phyloP scores from a whole-genome alignment of 2,329 filamentous ascomycete species.

The Tolypocladium paradoxum region DNA sequence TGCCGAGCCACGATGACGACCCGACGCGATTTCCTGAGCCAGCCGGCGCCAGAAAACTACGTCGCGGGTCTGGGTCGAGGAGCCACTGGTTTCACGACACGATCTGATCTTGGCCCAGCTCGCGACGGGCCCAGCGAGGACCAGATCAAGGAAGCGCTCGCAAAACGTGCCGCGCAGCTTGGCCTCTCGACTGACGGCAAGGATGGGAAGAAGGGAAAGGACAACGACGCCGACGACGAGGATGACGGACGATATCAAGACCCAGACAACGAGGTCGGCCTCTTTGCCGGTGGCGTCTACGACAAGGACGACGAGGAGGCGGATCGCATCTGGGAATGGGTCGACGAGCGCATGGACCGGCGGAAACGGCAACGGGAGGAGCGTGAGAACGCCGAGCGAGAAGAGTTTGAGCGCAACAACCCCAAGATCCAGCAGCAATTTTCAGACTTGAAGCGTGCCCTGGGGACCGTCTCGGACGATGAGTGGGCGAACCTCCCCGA shows the following conservation, averaged over 20 bases:
- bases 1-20: slow-evolving; percentile 33
- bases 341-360: slow-evolving; percentile 95
- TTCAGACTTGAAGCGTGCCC: slow-evolving; percentile 83
- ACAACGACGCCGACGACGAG: slow-evolving; percentile 59
- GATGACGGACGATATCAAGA: slow-evolving; percentile 83
- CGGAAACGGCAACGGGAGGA: slow-evolving; percentile 87
- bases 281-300: slow-evolving; percentile 92
- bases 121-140: slow-evolving; percentile 93
- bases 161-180: slow-evolving; percentile 80
- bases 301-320: slow-evolving; percentile 97
- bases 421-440: slow-evolving; percentile 98
- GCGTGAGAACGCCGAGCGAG: slow-evolving; percentile 79
- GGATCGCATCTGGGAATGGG: slow-evolving; percentile 87
- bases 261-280: slow-evolving; percentile 89
- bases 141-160: slow-evolving; percentile 95
- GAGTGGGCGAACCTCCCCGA: slow-evolving; percentile 95
- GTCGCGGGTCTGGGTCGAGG: slow-evolving; percentile 95
- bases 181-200: slow-evolving; percentile 61
- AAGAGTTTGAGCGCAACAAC: slow-evolving; percentile 95
- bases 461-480: slow-evolving; percentile 82
- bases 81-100: slow-evolving; percentile 94
- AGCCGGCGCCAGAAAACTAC: slow-evolving; percentile 76
- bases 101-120: slow-evolving; percentile 90
- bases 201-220: slow-evolving; percentile 60
- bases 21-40: slow-evolving; percentile 78